These are phyloP conservation scores for Globisporangium yorkense DNA, from an alignment of 352 stramenopile genomes.

Conservation along the genomic window DNA sequence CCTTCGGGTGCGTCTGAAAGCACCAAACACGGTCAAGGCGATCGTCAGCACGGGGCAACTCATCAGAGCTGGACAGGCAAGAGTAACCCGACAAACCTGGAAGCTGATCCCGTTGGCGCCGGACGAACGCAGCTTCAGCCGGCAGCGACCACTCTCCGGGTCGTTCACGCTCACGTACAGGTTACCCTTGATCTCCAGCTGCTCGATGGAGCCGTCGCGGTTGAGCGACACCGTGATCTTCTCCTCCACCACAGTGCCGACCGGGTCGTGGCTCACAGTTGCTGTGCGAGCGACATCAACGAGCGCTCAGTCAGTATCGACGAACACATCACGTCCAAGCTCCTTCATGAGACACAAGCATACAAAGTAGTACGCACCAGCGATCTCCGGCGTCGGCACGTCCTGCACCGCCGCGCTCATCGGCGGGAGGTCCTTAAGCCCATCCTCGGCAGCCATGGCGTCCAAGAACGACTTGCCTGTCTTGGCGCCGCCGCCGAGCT, in stretches of 20 bases:
- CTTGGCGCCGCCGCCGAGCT: constrained; percentile 38
- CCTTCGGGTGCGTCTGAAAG: constrained; percentile 70
- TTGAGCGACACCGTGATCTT: constrained; percentile 84
- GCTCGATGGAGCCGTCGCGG: constrained; percentile 74
- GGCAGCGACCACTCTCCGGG: constrained; percentile 54
- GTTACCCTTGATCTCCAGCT: constrained; percentile 84
- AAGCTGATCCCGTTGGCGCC: constrained; percentile 69
- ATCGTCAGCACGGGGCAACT: too few relatives aligned
- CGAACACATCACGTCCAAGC: too few relatives aligned
- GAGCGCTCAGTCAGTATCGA: background rate
- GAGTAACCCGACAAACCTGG: constrained; percentile 22
- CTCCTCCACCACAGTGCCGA: constrained; percentile 79
- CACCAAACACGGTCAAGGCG: too few relatives aligned
- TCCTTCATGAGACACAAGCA: background rate
- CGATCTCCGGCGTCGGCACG: constrained; percentile 49
- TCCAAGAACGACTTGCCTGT: constrained; percentile 83
- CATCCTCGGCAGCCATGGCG: constrained; percentile 81
- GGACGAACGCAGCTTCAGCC: constrained; percentile 67
- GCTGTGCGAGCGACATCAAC: constrained; percentile 8
- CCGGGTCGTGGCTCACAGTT: constrained; percentile 73
- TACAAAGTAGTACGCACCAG: constrained; percentile 7
- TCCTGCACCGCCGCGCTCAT: constrained; percentile 69
- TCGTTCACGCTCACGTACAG: constrained; percentile 85
- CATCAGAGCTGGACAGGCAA: too few relatives aligned
- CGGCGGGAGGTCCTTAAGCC: constrained; percentile 80